Evolutionary conservation across 176 grass and related monocot genomes (phyloP), one percentile per base, ranked within the genome.

Genomic region (Phoenix dactylifera): DNA sequence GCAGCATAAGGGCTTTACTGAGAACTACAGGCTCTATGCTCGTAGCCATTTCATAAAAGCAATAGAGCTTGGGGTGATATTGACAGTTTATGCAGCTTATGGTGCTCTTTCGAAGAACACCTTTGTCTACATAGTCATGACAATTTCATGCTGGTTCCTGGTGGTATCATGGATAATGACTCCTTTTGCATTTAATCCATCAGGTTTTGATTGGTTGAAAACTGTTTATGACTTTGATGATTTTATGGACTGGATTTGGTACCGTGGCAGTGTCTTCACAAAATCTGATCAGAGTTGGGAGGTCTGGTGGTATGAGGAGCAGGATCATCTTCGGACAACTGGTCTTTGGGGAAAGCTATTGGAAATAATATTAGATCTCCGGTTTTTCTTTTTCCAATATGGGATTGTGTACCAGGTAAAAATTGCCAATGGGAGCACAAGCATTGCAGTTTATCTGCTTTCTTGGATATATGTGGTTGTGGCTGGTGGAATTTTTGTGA

Each of bases 211-310:
- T 79, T 97, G 92, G 92, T 78, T 97, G 55, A 97, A 97, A 83
- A 97, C 92, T 1, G 92, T 97, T n/a, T 91, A 97, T 66, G 92
- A 91, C 69, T 88, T 91, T 49, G 92, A 97, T 15, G 92, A 88
- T 57, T 97, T 97, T 63, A 97, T 97, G 78, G 91, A 63, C 84
- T 97, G 92, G 92, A 97, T 97, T 55, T 91, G 92, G 92, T 80
- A 62, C 74, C 77, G 81, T 5, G 84, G 84, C 52, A 55, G 72
- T 74, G 78, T 91, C 35, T 97, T 87, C 85, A 71, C 72, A 65
- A 97, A 82, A 68, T 72, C 92, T 72, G 92, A 97, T 57, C 78
- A 97, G 54, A 91, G 87, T 66, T 97, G 92, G 92, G 92, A 97
- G 73, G 70, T 85, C 12, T 97, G 92, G 92, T 97, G 92, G 92